Evolutionary conservation across 768 basidiomycete genomes (phyloP).

Genomic region (Ephemerocybe angulata): DNA sequence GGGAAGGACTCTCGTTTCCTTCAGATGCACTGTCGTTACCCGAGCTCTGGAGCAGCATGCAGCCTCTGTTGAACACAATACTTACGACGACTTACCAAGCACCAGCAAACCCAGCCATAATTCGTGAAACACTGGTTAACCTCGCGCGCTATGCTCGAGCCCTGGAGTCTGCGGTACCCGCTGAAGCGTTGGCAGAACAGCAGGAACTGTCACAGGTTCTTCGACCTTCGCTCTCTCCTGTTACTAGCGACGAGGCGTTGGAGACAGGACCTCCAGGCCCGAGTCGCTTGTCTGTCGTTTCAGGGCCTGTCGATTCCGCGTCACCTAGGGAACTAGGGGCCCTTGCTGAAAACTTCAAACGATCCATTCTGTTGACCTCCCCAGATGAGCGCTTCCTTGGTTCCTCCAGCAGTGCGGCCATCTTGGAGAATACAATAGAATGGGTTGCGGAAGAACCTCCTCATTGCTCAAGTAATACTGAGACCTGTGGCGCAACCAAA

Average conservation of each 20-base stretch:
- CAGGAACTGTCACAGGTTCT: too few relatives aligned
- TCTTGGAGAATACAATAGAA: constrained; percentile 6
- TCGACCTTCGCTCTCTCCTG: too few relatives aligned
- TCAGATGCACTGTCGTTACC: constrained; percentile 1
- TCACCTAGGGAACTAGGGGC: not conserved
- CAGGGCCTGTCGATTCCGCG: not conserved
- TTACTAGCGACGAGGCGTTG: too few relatives aligned
- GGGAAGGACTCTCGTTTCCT: not conserved
- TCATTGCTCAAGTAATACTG: too few relatives aligned
- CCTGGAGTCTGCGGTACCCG: too few relatives aligned
- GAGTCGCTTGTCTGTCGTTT: not conserved
- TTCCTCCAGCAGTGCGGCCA: constrained; percentile 1
- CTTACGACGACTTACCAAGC: constrained; percentile 10
- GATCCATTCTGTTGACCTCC: constrained; percentile 1
- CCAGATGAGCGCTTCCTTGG: constrained; percentile 7
- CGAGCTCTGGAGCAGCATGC: constrained; percentile 6
- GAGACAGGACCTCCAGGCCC: too few relatives aligned
- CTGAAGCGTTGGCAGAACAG: too few relatives aligned
- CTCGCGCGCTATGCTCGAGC: constrained; percentile 11
- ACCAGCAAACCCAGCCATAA: constrained; percentile 8
- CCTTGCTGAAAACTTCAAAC: not conserved
- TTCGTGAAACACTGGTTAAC: constrained; percentile 8
- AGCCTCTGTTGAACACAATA: constrained; percentile 6
- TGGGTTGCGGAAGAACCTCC: too few relatives aligned
- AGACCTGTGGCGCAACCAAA: not conserved